Evolutionary conservation across 140 eudicot genomes (phyloP).

Genomic region (Senecio squalidus): DNA sequence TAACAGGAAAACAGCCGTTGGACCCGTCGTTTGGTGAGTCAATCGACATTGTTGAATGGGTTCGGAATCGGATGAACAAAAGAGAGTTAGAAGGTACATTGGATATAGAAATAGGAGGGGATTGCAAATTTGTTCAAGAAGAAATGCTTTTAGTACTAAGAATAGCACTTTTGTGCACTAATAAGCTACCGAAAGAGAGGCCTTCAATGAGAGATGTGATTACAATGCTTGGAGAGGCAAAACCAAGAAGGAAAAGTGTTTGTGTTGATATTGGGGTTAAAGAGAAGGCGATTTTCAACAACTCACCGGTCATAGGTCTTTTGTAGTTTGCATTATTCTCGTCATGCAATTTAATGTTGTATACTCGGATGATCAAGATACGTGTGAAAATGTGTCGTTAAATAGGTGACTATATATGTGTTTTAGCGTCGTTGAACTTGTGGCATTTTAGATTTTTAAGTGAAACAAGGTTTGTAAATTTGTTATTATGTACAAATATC

Average conservation of each 20-base stretch:
- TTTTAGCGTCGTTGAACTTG: not conserved
- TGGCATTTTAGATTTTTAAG: not conserved
- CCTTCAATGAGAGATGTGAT: constrained; percentile 70
- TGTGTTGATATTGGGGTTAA: constrained; percentile 43
- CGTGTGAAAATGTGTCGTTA: not conserved
- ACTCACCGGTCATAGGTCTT: constrained; percentile 82
- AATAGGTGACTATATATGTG: not conserved
- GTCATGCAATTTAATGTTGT: not conserved
- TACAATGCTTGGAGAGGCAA: constrained; percentile 81
- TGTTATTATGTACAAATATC: constrained; percentile 12
- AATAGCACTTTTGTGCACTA: constrained; percentile 63
- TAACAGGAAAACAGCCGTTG: constrained; percentile 52
- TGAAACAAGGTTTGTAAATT: constrained; percentile 7
- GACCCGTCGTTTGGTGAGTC: constrained; percentile 54
- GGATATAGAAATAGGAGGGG: constrained; percentile 47
- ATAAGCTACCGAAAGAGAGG: constrained; percentile 61
- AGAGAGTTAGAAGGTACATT: constrained; percentile 37
- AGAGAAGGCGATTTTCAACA: constrained; percentile 63
- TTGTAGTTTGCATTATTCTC: constrained; percentile 18
- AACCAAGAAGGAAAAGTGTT: constrained; percentile 64
- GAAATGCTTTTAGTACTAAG: constrained; percentile 63
- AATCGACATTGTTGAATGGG: constrained; percentile 59
- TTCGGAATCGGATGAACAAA: constrained; percentile 32
- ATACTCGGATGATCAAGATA: not conserved
- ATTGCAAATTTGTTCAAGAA: constrained; percentile 62